A percentile compares a stretch with the other conserved stretches of the same genome.
Evolutionary conservation across 805 yeast species (phyloP).

Genomic region (Torulaspora indica): DNA sequence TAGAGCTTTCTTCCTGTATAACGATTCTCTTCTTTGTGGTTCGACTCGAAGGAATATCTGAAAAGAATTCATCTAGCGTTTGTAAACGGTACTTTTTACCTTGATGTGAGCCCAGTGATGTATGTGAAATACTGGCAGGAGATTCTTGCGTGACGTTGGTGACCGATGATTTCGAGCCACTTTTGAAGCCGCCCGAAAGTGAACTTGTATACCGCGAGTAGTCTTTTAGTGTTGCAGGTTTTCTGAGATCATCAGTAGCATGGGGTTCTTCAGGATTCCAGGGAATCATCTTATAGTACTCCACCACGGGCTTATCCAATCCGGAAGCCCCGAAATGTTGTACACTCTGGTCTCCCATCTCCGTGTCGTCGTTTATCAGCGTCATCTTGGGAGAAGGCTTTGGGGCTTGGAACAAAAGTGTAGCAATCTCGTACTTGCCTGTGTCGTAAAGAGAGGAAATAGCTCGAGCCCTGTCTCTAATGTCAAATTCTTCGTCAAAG

Average conservation of each 20-base stretch:
- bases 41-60: constrained; percentile 37
- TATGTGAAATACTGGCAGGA: not conserved
- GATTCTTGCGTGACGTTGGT: not conserved
- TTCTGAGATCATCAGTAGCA: constrained; percentile 32
- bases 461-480: constrained; percentile 80
- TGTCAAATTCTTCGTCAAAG: constrained; percentile 70
- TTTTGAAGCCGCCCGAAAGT: constrained; percentile 2
- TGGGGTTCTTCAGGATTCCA: constrained; percentile 20
- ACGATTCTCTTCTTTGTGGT: constrained; percentile 19
- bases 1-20: constrained; percentile 25
- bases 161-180: constrained; percentile 10
- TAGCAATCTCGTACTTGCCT: constrained; percentile 55
- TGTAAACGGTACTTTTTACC: constrained; percentile 55
- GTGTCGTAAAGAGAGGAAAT: constrained; percentile 55
- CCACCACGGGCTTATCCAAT: constrained; percentile 11
- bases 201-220: constrained; percentile 35
- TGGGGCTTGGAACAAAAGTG: constrained; percentile 69
- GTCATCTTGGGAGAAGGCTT: constrained; percentile 52
- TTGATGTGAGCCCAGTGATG: not conserved
- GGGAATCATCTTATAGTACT: constrained; percentile 14
- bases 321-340: constrained; percentile 4
- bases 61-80: constrained; percentile 83
- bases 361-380: not conserved
- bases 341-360: not conserved
- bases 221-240: constrained; percentile 40